phyloP scores from a whole-genome alignment of 768 basidiomycete genomes.

The Termitomyces sp. region DNA sequence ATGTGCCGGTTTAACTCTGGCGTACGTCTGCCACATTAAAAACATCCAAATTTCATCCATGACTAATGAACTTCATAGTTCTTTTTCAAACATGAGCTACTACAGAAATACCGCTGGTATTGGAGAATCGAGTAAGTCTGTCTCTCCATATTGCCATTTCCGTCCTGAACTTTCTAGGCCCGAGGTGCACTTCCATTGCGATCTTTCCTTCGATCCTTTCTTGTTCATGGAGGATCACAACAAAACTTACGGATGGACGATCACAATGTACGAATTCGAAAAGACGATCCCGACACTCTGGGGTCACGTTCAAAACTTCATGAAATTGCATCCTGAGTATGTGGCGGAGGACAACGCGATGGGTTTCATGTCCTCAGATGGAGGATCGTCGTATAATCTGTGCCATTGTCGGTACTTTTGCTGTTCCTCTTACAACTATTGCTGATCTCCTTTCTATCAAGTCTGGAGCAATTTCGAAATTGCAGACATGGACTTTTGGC shows the following conservation, averaged over 20 bases:
- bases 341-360: constrained; percentile 56
- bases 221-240: constrained; percentile 64
- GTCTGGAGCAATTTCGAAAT: constrained; percentile 77
- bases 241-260: constrained; percentile 74
- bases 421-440: constrained; percentile 23
- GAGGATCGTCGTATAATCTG: constrained; percentile 34
- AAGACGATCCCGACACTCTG: constrained; percentile 79
- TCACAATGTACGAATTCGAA: constrained; percentile 70
- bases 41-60: neutral
- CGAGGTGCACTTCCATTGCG: constrained; percentile 71
- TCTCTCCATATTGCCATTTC: constrained; percentile 5
- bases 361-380: constrained; percentile 60
- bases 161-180: constrained; percentile 41
- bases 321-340: constrained; percentile 46
- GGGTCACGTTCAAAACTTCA: constrained; percentile 64
- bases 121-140: constrained; percentile 49
- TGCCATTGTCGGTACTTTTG: constrained; percentile 59
- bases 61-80: constrained; percentile 29
- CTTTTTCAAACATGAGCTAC: constrained; percentile 69
- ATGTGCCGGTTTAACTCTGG: constrained; percentile 78
- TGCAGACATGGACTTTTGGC: constrained; percentile 63
- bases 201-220: constrained; percentile 67
- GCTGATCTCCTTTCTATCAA: constrained; percentile 8
- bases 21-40: constrained; percentile 25
- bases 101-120: constrained; percentile 71